These are phyloP conservation scores for Paecilomyces formosus DNA, from an alignment of 2,329 filamentous ascomycete species.

Conservation along the genomic window DNA sequence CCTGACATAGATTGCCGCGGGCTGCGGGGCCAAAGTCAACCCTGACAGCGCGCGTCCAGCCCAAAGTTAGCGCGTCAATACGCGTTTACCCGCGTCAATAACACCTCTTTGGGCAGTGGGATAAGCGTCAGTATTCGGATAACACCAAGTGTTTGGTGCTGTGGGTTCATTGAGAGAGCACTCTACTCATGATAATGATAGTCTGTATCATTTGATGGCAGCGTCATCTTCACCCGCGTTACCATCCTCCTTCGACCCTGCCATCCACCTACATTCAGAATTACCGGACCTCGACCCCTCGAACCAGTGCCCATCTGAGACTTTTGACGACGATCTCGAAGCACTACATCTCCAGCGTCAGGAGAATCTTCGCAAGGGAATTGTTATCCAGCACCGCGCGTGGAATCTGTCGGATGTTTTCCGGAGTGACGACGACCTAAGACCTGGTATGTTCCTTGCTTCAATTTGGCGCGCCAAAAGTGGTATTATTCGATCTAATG, in stretches of 20 bases:
- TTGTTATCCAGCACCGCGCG: conserved; percentile 36
- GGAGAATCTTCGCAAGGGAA: conserved; percentile 27
- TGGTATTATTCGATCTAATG: background rate
- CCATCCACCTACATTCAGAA: conserved; percentile 43
- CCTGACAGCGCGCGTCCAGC: background rate
- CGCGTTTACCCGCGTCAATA: background rate
- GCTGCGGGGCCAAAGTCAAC: background rate
- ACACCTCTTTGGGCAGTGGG: background rate
- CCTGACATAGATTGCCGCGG: background rate
- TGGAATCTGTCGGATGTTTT: conserved; percentile 37
- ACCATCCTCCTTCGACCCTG: conserved; percentile 45
- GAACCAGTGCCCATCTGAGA: conserved; percentile 20
- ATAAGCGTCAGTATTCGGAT: background rate
- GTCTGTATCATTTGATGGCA: conserved; percentile 5
- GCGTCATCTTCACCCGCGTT: conserved; percentile 24
- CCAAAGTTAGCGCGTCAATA: background rate
- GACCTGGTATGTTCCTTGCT: conserved; percentile 18
- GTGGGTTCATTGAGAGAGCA: background rate
- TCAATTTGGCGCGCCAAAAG: background rate
- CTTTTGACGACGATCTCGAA: conserved; percentile 34
- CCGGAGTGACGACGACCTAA: conserved; percentile 34
- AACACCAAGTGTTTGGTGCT: background rate
- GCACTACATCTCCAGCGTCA: conserved; percentile 25
- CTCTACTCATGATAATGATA: background rate
- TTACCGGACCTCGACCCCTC: conserved; percentile 8